Conservation (phyloP, 495 filamentous ascomycete genomes). For the Neohortaea acidophila region DNA sequence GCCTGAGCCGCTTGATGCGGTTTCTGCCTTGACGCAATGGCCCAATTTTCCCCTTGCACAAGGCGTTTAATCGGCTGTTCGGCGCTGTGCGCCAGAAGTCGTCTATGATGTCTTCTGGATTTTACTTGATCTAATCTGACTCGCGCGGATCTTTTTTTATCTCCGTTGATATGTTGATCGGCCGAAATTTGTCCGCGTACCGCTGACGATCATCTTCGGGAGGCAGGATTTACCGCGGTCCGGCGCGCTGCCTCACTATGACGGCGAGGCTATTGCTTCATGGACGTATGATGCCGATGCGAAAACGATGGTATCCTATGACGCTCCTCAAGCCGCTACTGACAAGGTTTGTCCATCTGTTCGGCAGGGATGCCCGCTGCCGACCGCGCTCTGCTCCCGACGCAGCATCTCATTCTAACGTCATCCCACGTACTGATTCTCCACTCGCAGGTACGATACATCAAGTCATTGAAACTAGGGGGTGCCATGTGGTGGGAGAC, state of each 20-base stretch:
- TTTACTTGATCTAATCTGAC: constrained; percentile 21
- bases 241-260: constrained; percentile 33
- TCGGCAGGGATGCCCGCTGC: too few species aligned
- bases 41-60: too few species aligned
- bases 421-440: too few species aligned
- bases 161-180: background rate
- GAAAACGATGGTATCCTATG: constrained; percentile 60
- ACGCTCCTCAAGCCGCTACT: constrained; percentile 43
- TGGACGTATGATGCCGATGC: constrained; percentile 51
- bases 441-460: constrained; percentile 49
- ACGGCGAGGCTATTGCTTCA: constrained; percentile 41
- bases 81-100: too few species aligned
- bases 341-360: too few species aligned
- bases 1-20: too few species aligned
- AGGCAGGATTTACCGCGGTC: constrained; percentile 33
- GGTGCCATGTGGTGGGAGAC: constrained; percentile 90
- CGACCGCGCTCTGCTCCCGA: too few species aligned
- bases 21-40: too few species aligned
- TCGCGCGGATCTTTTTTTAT: background rate
- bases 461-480: constrained; percentile 47
- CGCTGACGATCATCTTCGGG: background rate
- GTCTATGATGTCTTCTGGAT: too few species aligned
- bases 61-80: too few species aligned
- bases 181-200: background rate
- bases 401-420: too few species aligned